Percentiles rank a stretch among this genome's conserved stretches.
Conservation (phyloP, 169 alveolate genomes). For the Pseudocohnilembus persalinus region DNA sequence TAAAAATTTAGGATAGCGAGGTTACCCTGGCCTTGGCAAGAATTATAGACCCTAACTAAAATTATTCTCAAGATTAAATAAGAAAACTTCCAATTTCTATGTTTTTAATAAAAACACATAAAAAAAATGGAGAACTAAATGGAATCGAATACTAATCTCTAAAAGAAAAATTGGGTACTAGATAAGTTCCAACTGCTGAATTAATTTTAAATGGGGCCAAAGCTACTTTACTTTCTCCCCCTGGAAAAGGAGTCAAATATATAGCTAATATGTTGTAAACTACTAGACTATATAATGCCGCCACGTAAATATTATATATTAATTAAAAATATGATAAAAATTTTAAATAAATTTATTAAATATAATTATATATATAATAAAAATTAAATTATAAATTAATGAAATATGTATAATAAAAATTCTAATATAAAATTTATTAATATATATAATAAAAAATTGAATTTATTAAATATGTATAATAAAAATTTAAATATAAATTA, state of each 20-base stretch:
- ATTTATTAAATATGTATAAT: too few relatives aligned
- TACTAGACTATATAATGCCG: slow-evolving; percentile 65
- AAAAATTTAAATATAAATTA: too few relatives aligned
- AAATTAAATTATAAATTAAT: too few relatives aligned
- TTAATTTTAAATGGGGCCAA: slow-evolving; percentile 59
- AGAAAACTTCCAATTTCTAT: slow-evolving; percentile 36
- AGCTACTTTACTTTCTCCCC: slow-evolving; percentile 53
- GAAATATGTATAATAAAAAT: too few relatives aligned
- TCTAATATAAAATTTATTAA: too few relatives aligned
- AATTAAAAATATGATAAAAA: background rate
- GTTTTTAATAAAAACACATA: slow-evolving; percentile 48
- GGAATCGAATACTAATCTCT: slow-evolving; percentile 61
- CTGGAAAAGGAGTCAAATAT: slow-evolving; percentile 67
- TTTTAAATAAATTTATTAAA: background rate
- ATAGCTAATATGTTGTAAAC: slow-evolving; percentile 68
- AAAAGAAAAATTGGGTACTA: slow-evolving; percentile 79
- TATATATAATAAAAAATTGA: too few relatives aligned
- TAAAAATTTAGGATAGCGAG: slow-evolving; percentile 66
- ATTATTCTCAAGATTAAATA: slow-evolving; percentile 42
- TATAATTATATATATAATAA: background rate
- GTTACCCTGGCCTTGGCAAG: slow-evolving; percentile 75
- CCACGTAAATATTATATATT: slow-evolving; percentile 12
- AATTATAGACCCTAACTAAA: slow-evolving; percentile 47
- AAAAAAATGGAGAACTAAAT: slow-evolving; percentile 49
- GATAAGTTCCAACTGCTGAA: slow-evolving; percentile 81